phyloP scores from a whole-genome alignment of 495 filamentous ascomycete species.

The Talaromyces liani region DNA sequence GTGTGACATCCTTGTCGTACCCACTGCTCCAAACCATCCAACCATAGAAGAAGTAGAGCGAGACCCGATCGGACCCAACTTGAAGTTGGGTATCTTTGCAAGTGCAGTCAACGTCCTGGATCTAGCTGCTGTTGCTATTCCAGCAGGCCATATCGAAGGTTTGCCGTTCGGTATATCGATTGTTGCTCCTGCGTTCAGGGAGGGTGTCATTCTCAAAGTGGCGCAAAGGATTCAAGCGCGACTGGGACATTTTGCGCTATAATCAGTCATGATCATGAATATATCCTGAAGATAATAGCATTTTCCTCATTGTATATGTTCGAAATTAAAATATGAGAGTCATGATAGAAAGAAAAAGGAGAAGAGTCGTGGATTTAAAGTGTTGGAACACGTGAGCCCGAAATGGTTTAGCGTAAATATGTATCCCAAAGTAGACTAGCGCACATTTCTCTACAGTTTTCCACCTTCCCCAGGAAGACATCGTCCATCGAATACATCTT shows the following conservation, averaged over 20 bases:
- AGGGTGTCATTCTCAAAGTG: conserved; percentile 2
- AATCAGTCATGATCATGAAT: not conserved
- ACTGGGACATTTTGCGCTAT: not conserved
- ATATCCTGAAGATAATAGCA: not conserved
- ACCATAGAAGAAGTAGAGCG: conserved; percentile 47
- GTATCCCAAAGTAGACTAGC: not conserved
- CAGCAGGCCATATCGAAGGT: conserved; percentile 24
- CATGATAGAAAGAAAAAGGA: too few species aligned
- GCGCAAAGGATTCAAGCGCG: conserved; percentile 2
- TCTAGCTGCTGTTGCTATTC: conserved; percentile 50
- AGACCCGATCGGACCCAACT: conserved; percentile 48
- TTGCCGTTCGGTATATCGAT: conserved; percentile 7
- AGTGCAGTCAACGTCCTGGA: conserved; percentile 59
- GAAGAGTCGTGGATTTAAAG: not conserved
- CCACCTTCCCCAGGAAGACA: not conserved
- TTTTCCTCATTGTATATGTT: too few species aligned
- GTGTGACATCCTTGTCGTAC: conserved; percentile 51
- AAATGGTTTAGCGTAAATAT: not conserved
- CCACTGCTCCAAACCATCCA: conserved; percentile 51
- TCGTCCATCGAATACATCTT: not conserved
- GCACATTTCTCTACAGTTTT: not conserved
- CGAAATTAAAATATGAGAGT: too few species aligned
- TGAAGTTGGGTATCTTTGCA: conserved; percentile 48
- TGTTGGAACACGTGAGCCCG: not conserved
- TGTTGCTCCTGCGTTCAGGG: conserved; percentile 4